Percentiles rank a stretch among this genome's conserved stretches.
phyloP scores from a whole-genome alignment of 768 basidiomycete genomes.

The Calvatia gigantea region DNA sequence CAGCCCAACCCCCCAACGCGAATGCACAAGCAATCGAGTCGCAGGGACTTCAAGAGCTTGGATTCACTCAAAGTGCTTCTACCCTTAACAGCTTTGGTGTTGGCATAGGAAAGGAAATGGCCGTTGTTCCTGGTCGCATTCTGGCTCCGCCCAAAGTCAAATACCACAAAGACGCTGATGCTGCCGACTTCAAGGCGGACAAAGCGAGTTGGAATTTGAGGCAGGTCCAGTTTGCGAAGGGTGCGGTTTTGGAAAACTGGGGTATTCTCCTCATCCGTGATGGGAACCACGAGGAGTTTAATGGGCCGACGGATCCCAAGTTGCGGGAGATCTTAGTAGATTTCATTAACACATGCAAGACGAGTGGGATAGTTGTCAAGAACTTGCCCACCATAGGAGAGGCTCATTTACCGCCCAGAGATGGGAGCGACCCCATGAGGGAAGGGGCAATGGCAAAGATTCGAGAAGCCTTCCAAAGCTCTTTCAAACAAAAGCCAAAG shows the following conservation, averaged over 20 bases:
- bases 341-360: conserved; percentile 60
- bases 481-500: conserved; percentile 43
- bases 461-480: conserved; percentile 29
- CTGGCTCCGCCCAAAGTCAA: conserved; percentile 57
- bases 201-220: conserved; percentile 81
- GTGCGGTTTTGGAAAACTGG: conserved; percentile 59
- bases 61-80: conserved; percentile 39
- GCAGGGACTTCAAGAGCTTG: conserved; percentile 60
- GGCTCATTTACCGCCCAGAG: conserved; percentile 49
- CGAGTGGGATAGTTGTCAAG: conserved; percentile 56
- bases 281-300: conserved; percentile 55
- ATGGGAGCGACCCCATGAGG: conserved; percentile 53
- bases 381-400: conserved; percentile 33
- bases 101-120: conserved; percentile 57
- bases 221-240: conserved; percentile 57
- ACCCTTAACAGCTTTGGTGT: conserved; percentile 60
- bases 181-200: conserved; percentile 18
- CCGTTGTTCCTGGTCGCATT: conserved; percentile 66
- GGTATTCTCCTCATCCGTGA: conserved; percentile 68
- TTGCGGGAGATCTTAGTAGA: conserved; percentile 42
- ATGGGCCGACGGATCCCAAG: conserved; percentile 48
- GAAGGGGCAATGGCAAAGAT: conserved; percentile 45
- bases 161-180: conserved; percentile 50
- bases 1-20: conserved; percentile 66
- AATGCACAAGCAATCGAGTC: conserved; percentile 64